Base-by-base conservation (phyloP, 31 red algal species). In the Asparagopsis taxiformis region DNA sequence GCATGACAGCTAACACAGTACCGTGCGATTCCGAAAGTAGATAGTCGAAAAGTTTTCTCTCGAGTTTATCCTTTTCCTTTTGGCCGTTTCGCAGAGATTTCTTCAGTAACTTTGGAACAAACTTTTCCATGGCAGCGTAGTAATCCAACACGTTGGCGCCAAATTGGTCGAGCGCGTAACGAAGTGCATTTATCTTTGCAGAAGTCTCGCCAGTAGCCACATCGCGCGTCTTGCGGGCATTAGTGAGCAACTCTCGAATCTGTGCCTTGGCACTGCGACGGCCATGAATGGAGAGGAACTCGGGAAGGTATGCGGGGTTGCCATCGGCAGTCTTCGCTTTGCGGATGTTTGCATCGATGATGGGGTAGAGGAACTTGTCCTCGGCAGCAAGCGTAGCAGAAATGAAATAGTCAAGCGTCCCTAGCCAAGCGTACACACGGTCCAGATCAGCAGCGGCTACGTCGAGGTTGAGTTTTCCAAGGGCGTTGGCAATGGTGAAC, bases 101-200 rank as follows among this genome's bases (percentile, higher is more conserved):
- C 55, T 72, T 71, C 19, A 88, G 63, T 31, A 88, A 29, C 72
- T 79, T 88, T 22, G 84, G 73, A 6, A 73, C 64, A 38, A 77
- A 59, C 22, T 46, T 46, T 48, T 88, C 84, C 55, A 72, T 88
- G 17, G 31, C 72, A 3, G 71, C 46, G 48, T 72, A 88, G 39
- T 88, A 88, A 39, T 71, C 84, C 44, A 88, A 55, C 39, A 88
- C 33, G 20, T 71, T 79, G n/a, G 63, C 67, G 17, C 73, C 65
- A 41, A 88, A 79, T 48, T 88, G 73, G 59, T 88, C 84, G 19
- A 88, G 39, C 8, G 81, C 81, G 35, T 75, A 86, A 2, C 81
- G 37, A 46, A 86, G 50, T 19, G 81, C 81, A 32, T 59, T 75
- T 41, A 88, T 88, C 41, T 79, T 77, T 1, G 64, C 73, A 10